Evolutionary conservation across 78 protist species (phyloP), one percentile per base, ranked within the genome.

Genomic region (Creolimax fragrantissima): DNA sequence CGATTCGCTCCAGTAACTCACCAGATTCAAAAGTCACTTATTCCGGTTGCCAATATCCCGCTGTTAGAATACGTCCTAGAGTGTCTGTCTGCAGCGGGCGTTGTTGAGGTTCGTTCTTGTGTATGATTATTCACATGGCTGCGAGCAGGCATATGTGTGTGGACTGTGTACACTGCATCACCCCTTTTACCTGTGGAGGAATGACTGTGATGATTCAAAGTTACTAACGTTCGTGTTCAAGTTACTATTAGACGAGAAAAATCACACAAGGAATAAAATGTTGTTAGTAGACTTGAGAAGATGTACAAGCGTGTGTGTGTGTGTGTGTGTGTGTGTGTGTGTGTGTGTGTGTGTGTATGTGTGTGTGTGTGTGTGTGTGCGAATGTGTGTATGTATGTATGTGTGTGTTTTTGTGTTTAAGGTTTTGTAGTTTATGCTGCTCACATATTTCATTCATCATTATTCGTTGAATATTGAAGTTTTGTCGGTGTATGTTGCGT

Each of bases 21-120:
- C 35, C 85, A 91, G 35, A 42, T 32, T 35, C 92, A 81, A 3
- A 83, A 44, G 41, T 81, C 89, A 24, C 41, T 91, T 3, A 32
- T 91, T 35, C 92, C 92, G 74, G 39, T 91, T 3, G 88, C 88
- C 35, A 91, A 91, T 42, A 84, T n/a, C n/a, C 92, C 92, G 3
- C 5, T 91, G 39, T 32, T 91, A n/a, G 92, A 91, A 35, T 91
- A 91, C 35, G 43, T 42, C 43, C 47, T 91, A 3, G 88, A 91
- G 11, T 91, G 58, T 2, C 84, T 91, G 42, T n/a, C 42, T 4
- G 90, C 92, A 2, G 89, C 84, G 36, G 92, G 86, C 2, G 89
- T 90, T 17, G 35, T 35, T 6, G 92, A 90, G 92, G 86, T 90
- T 66, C 32, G 32, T 32, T 32, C 81, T 66, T n/a, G n/a, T n/a